These are phyloP conservation scores for Exophiala spinifera DNA, from an alignment of 2,329 filamentous ascomycete genomes.

Conservation along the genomic window DNA sequence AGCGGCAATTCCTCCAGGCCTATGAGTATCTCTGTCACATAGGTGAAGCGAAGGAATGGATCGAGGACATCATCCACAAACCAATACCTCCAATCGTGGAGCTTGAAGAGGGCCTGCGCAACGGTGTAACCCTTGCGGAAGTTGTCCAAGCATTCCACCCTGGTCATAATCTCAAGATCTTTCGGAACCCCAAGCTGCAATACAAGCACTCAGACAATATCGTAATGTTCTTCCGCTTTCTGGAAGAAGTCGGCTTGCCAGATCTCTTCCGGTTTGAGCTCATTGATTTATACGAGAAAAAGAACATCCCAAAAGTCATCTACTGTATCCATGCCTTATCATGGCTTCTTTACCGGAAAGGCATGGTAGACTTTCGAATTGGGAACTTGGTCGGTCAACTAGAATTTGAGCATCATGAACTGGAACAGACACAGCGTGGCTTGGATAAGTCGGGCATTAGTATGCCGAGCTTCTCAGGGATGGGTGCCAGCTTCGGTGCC, in stretches of 20 bases:
- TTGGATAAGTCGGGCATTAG: slow-evolving; percentile 90
- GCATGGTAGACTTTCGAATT: slow-evolving; percentile 91
- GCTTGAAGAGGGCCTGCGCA: slow-evolving; percentile 83
- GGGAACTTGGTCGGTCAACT: slow-evolving; percentile 95
- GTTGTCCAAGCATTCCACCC: slow-evolving; percentile 87
- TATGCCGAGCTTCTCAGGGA: slow-evolving; percentile 97
- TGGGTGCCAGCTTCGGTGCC: slow-evolving; percentile 91
- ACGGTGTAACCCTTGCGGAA: slow-evolving; percentile 92
- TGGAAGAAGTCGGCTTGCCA: slow-evolving; percentile 86
- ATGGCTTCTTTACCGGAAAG: slow-evolving; percentile 94
- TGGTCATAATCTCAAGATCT: slow-evolving; percentile 73
- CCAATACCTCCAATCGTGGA: slow-evolving; percentile 89
- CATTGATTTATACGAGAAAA: slow-evolving; percentile 98
- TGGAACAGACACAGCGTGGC: slow-evolving; percentile 95
- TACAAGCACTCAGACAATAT: slow-evolving; percentile 98
- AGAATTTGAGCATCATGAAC: slow-evolving; percentile 94
- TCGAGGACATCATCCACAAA: slow-evolving; percentile 83
- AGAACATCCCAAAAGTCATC: slow-evolving; percentile 98
- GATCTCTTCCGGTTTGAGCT: slow-evolving; percentile 96
- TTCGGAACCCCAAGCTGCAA: slow-evolving; percentile 78
- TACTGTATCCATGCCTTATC: slow-evolving; percentile 97
- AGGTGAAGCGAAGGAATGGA: slow-evolving; percentile 98
- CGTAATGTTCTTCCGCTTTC: slow-evolving; percentile 88
- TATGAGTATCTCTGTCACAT: slow-evolving; percentile 99
- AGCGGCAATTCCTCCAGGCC: slow-evolving; percentile 90